These are phyloP conservation scores for Penicillium sp. DNA, from an alignment of 2,329 filamentous ascomycete genomes.

Conservation along the genomic window DNA sequence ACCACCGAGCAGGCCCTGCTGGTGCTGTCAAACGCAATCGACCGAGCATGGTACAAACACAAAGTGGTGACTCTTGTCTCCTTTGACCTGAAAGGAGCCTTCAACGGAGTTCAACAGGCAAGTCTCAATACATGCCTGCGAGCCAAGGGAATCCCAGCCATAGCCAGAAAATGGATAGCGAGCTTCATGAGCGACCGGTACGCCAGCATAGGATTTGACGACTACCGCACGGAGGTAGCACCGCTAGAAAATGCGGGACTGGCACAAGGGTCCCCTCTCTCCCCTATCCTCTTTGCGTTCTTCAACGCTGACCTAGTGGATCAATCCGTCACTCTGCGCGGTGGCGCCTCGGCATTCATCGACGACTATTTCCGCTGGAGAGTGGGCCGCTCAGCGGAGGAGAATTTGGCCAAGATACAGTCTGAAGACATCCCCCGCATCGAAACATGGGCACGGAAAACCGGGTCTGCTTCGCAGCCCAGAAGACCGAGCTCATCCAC, in stretches of 20 bases:
- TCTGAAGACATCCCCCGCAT: conserved; percentile 29
- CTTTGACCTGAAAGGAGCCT: conserved; percentile 11
- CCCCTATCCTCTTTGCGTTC: conserved; percentile 38
- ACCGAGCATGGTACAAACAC: neutral
- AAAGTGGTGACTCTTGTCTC: conserved; percentile 2
- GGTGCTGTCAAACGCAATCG: conserved; percentile 9
- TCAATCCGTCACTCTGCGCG: conserved; percentile 13
- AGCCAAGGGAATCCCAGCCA: conserved; percentile 8
- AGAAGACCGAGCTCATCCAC: conserved; percentile 35
- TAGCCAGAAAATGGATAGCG: conserved; percentile 10
- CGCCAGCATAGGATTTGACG: conserved; percentile 18
- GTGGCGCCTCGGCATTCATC: conserved; percentile 33
- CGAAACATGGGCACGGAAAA: conserved; percentile 26
- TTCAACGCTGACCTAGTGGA: conserved; percentile 42
- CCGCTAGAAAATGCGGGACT: conserved; percentile 16
- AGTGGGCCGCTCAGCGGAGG: conserved; percentile 17
- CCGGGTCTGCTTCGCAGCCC: conserved; percentile 29
- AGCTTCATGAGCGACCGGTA: conserved; percentile 19
- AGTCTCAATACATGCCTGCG: conserved; percentile 7
- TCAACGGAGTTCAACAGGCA: conserved; percentile 7
- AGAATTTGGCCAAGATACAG: conserved; percentile 25
- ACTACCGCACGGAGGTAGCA: conserved; percentile 9
- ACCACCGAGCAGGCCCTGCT: conserved; percentile 15
- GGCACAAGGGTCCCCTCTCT: conserved; percentile 33
- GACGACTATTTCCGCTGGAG: conserved; percentile 31